Base-by-base conservation (phyloP, 2,329 filamentous ascomycete species). In the Arthrinium phaeospermum region DNA sequence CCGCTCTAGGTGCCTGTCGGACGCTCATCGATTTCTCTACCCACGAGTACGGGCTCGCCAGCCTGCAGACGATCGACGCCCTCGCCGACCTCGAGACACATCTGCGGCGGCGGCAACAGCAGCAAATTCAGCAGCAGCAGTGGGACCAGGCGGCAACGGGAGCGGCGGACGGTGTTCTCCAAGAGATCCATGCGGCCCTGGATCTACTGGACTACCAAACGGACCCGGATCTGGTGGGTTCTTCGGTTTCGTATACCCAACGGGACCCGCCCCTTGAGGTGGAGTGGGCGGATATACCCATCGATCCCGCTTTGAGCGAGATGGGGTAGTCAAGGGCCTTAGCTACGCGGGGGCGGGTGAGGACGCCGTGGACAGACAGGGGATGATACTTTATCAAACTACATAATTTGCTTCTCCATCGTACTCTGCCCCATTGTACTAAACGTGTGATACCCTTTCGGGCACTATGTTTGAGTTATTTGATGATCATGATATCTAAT, bases 31-130 rank as follows among this genome's bases (percentile, higher is more conserved):
- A 64, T 19, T 64, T 64, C 19, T 64, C 30, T 8, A 41, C 57
- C 19, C 34, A 41, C 34, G 57, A 41, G 14, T 64, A 64, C 34
- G 57, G 57, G 1, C 57, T 64, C 22, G 57, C 34, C 8, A 41
- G 57, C 7, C 57, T 64, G 30, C 57, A 64, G 34, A 64, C 57
- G 19, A 41, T 64, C 57, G 57, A 64, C 22, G 57, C 57, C 57
- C 57, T 64, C 7, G 34, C 57, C 0, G 34, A 41, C 3, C 57
- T 64, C 57, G 57, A 64, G 57, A 64, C 22, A 12, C 34, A 64
- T 14, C 57, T 64, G 19, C 30, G 57, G 34, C 34, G 57, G 57
- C 57, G 16, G 19, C 34, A 14, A 22, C 57, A 12, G 10, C 34
- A 13, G 7, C 51, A 37, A 3, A 14, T 3, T 14, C 53, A 3